Evolutionary conservation across 2,329 filamentous ascomycete species (phyloP).

Genomic region (Proliferodiscus dingleyae): DNA sequence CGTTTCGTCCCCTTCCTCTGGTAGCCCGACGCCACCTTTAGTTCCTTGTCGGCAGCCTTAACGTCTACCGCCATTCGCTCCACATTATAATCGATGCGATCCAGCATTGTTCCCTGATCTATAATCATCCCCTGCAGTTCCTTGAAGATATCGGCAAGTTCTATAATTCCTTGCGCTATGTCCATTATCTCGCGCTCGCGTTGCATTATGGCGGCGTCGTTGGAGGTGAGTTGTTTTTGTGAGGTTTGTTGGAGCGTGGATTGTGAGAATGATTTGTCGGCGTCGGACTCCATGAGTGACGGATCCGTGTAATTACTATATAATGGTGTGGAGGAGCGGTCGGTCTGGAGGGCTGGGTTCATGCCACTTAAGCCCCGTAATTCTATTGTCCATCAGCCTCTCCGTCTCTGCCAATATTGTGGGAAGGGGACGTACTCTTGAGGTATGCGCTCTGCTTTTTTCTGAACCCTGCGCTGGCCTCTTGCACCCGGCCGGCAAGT

Average conservation of each 20-base stretch:
- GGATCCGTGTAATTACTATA: slow-evolving; percentile 67
- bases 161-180: slow-evolving; percentile 96
- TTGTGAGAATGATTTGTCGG: slow-evolving; percentile 88
- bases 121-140: slow-evolving; percentile 95
- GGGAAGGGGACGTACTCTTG: slow-evolving; percentile 60
- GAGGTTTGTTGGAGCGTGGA: slow-evolving; percentile 74
- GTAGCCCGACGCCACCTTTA: slow-evolving; percentile 82
- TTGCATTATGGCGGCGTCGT: slow-evolving; percentile 81
- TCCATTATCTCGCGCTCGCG: slow-evolving; percentile 96
- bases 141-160: slow-evolving; percentile 92
- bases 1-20: slow-evolving; percentile 85
- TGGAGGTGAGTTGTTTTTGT: slow-evolving; percentile 62
- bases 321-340: slow-evolving; percentile 49
- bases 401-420: not conserved
- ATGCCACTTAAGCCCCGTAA: slow-evolving; percentile 67
- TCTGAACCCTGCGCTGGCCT: slow-evolving; percentile 84
- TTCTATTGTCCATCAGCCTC: slow-evolving; percentile 44
- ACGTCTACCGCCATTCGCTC: slow-evolving; percentile 93
- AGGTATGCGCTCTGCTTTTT: slow-evolving; percentile 97
- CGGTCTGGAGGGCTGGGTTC: slow-evolving; percentile 41
- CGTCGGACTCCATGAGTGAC: slow-evolving; percentile 86
- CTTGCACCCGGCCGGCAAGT: slow-evolving; percentile 80
- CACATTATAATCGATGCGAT: slow-evolving; percentile 97
- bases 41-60: slow-evolving; percentile 86
- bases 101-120: slow-evolving; percentile 83